These are phyloP conservation scores for Tremella yokohamensis DNA, from an alignment of 768 basidiomycete genomes.

Conservation along the genomic window DNA sequence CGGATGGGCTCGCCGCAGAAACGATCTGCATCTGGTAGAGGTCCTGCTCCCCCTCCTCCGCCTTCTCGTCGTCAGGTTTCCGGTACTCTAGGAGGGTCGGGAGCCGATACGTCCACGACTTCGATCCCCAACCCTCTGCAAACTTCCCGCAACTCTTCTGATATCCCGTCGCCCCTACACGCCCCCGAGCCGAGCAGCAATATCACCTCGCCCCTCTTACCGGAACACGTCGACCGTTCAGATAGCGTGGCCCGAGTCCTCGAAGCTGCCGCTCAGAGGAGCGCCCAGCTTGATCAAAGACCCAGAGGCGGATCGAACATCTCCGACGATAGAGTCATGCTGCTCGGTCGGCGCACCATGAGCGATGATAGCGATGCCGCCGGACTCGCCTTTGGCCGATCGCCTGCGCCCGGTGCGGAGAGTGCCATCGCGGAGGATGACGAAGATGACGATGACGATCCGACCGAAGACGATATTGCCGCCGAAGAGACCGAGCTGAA, in stretches of 20 bases:
- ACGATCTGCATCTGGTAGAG: conserved; percentile 14
- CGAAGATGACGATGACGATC: conserved; percentile 49
- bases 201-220: conserved; percentile 24
- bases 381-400: neutral
- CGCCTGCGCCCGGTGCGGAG: conserved; percentile 27
- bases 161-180: neutral
- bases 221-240: neutral
- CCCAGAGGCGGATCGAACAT: neutral
- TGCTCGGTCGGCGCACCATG: conserved; percentile 13
- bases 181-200: conserved; percentile 6
- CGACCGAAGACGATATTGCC: conserved; percentile 55
- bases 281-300: neutral
- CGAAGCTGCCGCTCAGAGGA: neutral
- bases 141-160: neutral
- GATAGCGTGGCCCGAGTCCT: neutral
- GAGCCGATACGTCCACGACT: neutral
- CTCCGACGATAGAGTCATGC: conserved; percentile 19
- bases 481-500: conserved; percentile 40
- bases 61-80: conserved; percentile 13
- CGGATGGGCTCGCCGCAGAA: neutral
- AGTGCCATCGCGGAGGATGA: conserved; percentile 44
- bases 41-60: conserved; percentile 33
- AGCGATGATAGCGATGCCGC: conserved; percentile 14
- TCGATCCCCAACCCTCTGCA: conserved; percentile 26
- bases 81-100: neutral